A percentile compares a stretch with the other conserved stretches of the same genome.
These are phyloP conservation scores for Hansfordia pulvinata DNA, from an alignment of 2,329 filamentous ascomycete species.

Conservation along the genomic window DNA sequence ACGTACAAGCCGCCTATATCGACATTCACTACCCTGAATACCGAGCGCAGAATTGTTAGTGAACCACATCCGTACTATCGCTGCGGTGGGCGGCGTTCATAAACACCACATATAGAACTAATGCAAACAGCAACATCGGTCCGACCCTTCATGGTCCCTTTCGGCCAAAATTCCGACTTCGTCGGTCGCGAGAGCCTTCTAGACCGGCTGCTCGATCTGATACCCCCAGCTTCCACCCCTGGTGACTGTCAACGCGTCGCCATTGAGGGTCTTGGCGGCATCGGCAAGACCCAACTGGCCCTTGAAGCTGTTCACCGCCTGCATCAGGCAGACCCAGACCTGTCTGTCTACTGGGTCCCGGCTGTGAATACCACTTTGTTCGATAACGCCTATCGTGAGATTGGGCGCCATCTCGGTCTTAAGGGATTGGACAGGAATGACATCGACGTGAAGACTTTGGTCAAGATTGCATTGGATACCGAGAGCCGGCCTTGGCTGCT, in stretches of 20 bases:
- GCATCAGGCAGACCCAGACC: constrained; percentile 1
- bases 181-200: constrained; percentile 7
- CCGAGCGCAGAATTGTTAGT: no score
- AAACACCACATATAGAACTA: no score
- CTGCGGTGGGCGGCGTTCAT: no score
- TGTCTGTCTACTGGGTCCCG: constrained; percentile 21
- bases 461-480: constrained; percentile 18
- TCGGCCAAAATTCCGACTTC: no score
- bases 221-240: no score
- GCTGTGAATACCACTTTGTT: constrained; percentile 15
- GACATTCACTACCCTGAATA: no score
- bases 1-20: no score
- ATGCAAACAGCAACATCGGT: no score
- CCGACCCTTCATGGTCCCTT: no score
- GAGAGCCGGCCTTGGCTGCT: constrained; percentile 17
- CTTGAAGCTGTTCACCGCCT: constrained; percentile 7
- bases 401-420: constrained; percentile 16
- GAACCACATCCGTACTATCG: no score
- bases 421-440: constrained; percentile 10
- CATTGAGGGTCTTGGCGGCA: constrained; percentile 18
- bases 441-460: constrained; percentile 10
- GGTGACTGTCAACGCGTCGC: constrained; percentile 12
- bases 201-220: no score
- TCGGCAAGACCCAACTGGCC: constrained; percentile 7
- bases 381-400: constrained; percentile 16